Percentiles rank a stretch among this genome's conserved stretches.
Evolutionary conservation across 2,329 filamentous ascomycete species (phyloP).

Genomic region (Xylaria sp.): DNA sequence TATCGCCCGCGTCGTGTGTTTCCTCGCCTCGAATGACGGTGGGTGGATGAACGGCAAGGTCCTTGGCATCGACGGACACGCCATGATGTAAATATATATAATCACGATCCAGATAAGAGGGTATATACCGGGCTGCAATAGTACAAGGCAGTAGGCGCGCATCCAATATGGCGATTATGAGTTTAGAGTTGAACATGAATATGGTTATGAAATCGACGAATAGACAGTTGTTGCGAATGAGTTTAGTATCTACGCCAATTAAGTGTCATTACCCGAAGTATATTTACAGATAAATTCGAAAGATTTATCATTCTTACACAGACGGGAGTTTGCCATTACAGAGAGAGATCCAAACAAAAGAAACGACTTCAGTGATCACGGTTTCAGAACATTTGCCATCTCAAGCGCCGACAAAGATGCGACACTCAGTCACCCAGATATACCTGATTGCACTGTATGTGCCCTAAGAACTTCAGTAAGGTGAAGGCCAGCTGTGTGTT

Average conservation of each 20-base stretch:
- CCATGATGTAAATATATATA: conserved; percentile 43
- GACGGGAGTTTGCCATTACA: not conserved
- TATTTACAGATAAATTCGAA: no score
- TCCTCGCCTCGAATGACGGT: conserved; percentile 54
- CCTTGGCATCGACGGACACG: conserved; percentile 41
- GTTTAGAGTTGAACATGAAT: no score
- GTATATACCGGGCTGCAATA: not conserved
- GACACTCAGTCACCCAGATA: not conserved
- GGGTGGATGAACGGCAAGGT: conserved; percentile 53
- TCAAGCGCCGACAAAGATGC: no score
- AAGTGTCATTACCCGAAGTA: no score
- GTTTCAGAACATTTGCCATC: no score
- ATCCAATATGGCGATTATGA: not conserved
- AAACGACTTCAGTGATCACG: no score
- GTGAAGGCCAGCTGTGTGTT: no score
- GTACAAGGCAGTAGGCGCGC: no score
- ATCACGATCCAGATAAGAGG: conserved; percentile 1
- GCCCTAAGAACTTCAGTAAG: no score
- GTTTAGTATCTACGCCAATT: not conserved
- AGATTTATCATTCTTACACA: not conserved
- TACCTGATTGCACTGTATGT: no score
- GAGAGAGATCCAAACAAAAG: not conserved
- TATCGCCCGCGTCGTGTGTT: conserved; percentile 68
- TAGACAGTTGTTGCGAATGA: not conserved
- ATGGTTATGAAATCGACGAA: not conserved